phyloP scores from a whole-genome alignment of 305 asterid species.

The Rubia tinctorum region DNA sequence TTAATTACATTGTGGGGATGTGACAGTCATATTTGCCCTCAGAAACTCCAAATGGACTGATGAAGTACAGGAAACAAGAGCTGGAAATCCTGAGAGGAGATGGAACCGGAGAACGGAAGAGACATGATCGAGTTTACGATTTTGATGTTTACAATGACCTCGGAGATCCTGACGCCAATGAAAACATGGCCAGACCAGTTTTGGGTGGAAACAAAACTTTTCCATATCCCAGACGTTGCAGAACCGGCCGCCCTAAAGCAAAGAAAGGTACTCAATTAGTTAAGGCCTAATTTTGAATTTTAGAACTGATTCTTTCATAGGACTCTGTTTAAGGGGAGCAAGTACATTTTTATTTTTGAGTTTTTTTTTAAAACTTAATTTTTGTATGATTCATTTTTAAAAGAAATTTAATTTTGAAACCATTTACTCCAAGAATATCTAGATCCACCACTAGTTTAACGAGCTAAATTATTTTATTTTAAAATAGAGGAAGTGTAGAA shows the following conservation, averaged over 20 bases:
- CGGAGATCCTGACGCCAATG: slow-evolving; percentile 51
- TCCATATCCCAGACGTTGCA: slow-evolving; percentile 87
- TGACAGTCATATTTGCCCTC: slow-evolving; percentile 70
- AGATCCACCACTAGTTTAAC: too few species aligned
- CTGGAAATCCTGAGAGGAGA: slow-evolving; percentile 50
- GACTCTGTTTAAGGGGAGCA: too few species aligned
- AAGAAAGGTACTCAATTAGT: slow-evolving; percentile 33
- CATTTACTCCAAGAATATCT: too few species aligned
- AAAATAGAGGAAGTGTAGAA: too few species aligned
- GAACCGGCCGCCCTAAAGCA: slow-evolving; percentile 65
- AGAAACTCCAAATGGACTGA: slow-evolving; percentile 66
- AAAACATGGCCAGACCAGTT: slow-evolving; percentile 51
- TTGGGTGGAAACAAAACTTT: slow-evolving; percentile 52
- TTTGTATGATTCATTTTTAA: too few species aligned
- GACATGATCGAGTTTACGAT: slow-evolving; percentile 57
- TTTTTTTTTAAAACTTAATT: too few species aligned
- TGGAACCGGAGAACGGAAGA: slow-evolving; percentile 54
- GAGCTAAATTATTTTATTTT: too few species aligned
- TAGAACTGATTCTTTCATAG: too few species aligned
- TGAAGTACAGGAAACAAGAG: slow-evolving; percentile 41
- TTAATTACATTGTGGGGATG: not conserved
- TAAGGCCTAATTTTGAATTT: too few species aligned
- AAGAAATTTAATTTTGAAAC: too few species aligned
- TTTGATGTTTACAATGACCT: slow-evolving; percentile 83
- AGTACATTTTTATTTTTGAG: too few species aligned